Evolutionary conservation across 225 moss, liverwort and hornwort species (phyloP).

Genomic region (Pseudisothecium myosuroides): DNA sequence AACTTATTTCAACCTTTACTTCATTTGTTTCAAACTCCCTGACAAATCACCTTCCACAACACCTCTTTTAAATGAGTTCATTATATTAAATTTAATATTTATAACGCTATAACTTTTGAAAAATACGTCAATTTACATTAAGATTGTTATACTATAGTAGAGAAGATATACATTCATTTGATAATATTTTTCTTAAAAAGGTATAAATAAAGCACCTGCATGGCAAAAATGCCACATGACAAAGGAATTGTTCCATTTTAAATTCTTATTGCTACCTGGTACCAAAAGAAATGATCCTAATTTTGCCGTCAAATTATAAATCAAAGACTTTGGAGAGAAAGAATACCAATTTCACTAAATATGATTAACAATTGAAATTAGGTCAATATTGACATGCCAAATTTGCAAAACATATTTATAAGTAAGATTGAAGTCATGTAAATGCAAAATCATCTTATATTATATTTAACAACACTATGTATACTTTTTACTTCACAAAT

Average conservation of each 20-base stretch:
- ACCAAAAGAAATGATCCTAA: not conserved
- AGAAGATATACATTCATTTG: not conserved
- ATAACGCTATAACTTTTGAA: not conserved
- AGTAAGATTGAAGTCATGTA: not conserved
- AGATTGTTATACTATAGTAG: not conserved
- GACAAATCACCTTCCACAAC: constrained; percentile 23
- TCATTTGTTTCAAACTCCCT: constrained; percentile 14
- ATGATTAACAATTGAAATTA: not conserved
- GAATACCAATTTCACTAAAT: not conserved
- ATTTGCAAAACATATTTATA: not conserved
- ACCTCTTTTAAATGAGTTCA: constrained; percentile 7
- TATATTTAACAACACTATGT: not conserved
- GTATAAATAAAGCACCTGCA: constrained; percentile 6
- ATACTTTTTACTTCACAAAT: not conserved
- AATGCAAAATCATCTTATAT: not conserved
- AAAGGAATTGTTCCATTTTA: not conserved
- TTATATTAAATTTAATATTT: not conserved
- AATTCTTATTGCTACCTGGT: not conserved
- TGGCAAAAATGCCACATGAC: not conserved
- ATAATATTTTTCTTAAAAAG: not conserved
- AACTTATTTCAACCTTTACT: not conserved
- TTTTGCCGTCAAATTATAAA: not conserved
- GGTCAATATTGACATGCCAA: not conserved
- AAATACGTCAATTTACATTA: not conserved
- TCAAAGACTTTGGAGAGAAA: not conserved